A percentile compares a stretch with the other conserved stretches of the same genome.
Conservation (phyloP, 208 protist species). For the Tritrichomonas musculus region DNA sequence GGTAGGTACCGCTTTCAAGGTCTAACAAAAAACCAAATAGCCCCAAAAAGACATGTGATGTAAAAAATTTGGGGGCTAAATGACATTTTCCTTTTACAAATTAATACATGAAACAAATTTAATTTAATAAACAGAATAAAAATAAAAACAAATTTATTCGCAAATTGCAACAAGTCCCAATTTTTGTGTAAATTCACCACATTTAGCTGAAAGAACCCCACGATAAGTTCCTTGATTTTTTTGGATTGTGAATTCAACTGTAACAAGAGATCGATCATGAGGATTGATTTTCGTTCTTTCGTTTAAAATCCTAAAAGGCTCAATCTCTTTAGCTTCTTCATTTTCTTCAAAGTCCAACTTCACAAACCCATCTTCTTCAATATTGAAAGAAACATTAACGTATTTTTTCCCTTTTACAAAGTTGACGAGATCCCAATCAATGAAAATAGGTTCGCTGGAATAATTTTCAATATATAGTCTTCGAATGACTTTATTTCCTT, state of each 20-base stretch:
- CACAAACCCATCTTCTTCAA: background rate
- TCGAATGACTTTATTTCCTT: background rate
- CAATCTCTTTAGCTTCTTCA: background rate
- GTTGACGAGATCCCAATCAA: background rate
- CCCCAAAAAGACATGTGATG: no score
- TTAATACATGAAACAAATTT: no score
- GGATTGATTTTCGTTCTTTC: background rate
- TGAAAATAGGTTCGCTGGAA: background rate
- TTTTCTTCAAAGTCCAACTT: background rate
- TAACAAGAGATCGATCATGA: background rate
- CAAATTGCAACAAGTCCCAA: background rate
- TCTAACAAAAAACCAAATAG: no score
- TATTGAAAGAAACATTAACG: background rate
- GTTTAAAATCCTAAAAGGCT: background rate
- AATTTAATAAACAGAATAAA: no score
- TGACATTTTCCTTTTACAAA: no score
- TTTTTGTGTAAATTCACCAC: slow-evolving; percentile 25
- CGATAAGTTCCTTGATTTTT: background rate
- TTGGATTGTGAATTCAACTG: background rate
- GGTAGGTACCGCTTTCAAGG: no score
- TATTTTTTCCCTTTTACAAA: slow-evolving; percentile 22
- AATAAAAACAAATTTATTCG: no score
- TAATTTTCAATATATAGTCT: background rate
- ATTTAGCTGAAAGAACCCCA: background rate
- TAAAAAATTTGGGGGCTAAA: no score